Base-by-base conservation (phyloP, 345 rosid genomes). In the Citrus sp. region DNA sequence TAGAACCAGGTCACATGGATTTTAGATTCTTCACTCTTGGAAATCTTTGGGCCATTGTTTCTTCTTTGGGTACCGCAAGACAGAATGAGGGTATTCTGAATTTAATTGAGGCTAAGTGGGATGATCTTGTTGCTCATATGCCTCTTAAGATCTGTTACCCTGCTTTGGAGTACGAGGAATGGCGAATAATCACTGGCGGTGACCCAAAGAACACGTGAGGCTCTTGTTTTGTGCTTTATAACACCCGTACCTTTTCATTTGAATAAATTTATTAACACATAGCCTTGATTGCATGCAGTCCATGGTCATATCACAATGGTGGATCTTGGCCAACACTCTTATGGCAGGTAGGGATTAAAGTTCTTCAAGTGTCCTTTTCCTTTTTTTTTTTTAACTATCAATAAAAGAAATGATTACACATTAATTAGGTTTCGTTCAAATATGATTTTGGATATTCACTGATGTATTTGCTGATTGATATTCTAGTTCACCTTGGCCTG, bases 171-270 rank as follows among this genome's bases (percentile, higher is more conserved):
- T 87, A 83, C 6, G 98, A 94, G 1, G 99, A 96, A 70, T 94
- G 99, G 99, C 92, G 91, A 66, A 90, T 96, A 51, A 90, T 96
- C 80, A 96, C 99, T 0, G 99, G 98, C 65, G 86, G 98, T 72
- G 99, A 96, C 86, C 99, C 99, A 21, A 96, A 94, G 93, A 96
- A 96, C 86, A 96, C 97, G 99, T 95, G 72, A 90, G 89, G n/a
- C 76, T 71, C 66, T 74, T 74, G 61, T 59, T 67, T 18, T 54
- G 40, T 59, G 72, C 32, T 64, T 74, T 13, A 61, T 14, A 16
- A 27, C 9, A n/a, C 58, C 30, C 2, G 9, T n/a, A 37, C 28
- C 19, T 3, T 55, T 60, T 70, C 55, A 25, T 19, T 18, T 40
- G 72, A 46, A 46, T 67, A 55, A 2, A n/a, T 25, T 70, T 61